Evolutionary conservation across 2,329 filamentous ascomycete genomes (phyloP), one percentile per base, ranked within the genome.

Genomic region (Orbilia oligospora): DNA sequence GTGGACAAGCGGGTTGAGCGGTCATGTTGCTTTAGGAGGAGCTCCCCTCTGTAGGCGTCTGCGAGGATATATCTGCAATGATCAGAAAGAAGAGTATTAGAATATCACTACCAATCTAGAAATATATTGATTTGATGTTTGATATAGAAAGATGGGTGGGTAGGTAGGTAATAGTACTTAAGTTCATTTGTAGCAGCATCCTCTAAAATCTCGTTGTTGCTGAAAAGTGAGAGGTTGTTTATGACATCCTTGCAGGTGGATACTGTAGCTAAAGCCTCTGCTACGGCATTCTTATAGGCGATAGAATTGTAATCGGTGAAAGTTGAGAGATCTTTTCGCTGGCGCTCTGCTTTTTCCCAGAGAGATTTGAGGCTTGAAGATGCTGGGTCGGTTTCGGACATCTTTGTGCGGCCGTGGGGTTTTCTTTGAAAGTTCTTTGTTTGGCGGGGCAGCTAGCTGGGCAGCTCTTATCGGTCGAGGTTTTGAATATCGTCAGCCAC

Each of bases 161-260:
- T n/a, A n/a, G n/a, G n/a, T 41, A 55, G 16, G 18, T 1, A 30
- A 46, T 8, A 22, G 76, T 86, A 97, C 85, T 93, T 93, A 36
- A 99, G 86, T 82, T 97, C 91, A n/a, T 88, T 88, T 0, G 95
- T 97, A 14, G 92, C 87, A 36, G 97, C 86, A 85, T 99, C 96
- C 79, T 99, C 96, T 46, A 95, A 85, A 0, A 89, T 88, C 84
- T 99, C 96, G 85, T 99, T 99, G 41, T 90, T 88, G 81, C 93
- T 97, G 88, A 98, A 98, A 67, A 99, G 87, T 0, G 92, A 91
- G 27, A 96, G 87, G 76, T 90, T 88, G 80, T 89, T 87, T 80
- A 93, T 89, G 71, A 92, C 89, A 76, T 89, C 86, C 75, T 91
- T 87, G 84, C 92, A 94, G 84, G 92, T 87, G 82, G 92, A 87